Evolutionary conservation across 208 protist genomes (phyloP).

Genomic region (Leptomonas pyrrhocoris): DNA sequence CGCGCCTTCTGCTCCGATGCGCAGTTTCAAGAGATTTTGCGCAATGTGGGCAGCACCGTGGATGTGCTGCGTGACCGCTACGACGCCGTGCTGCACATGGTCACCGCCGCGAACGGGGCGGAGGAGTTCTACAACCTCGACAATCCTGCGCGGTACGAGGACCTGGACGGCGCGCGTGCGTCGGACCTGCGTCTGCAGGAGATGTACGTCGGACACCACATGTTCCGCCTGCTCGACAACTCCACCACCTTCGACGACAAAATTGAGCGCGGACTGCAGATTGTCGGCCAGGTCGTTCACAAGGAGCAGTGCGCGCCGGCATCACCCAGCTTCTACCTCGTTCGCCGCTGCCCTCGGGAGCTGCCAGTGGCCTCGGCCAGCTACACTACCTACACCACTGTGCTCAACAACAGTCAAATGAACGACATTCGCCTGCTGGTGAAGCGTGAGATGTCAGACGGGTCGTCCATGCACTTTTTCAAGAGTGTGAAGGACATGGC

Average conservation of each 20-base stretch:
- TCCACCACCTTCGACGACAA: slow-evolving; percentile 75
- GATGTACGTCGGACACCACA: slow-evolving; percentile 78
- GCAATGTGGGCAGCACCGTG: slow-evolving; percentile 40
- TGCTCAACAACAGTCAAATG: slow-evolving; percentile 60
- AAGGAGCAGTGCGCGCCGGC: slow-evolving; percentile 29
- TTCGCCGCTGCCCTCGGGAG: slow-evolving; percentile 39
- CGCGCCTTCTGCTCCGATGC: slow-evolving; percentile 76
- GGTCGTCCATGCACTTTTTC: slow-evolving; percentile 74
- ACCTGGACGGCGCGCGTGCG: slow-evolving; percentile 67
- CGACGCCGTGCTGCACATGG: slow-evolving; percentile 85
- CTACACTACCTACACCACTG: slow-evolving; percentile 50
- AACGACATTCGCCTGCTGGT: slow-evolving; percentile 69
- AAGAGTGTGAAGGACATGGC: slow-evolving; percentile 41
- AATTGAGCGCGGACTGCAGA: slow-evolving; percentile 69
- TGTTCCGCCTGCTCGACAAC: slow-evolving; percentile 80
- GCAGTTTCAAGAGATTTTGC: slow-evolving; percentile 60
- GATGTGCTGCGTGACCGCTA: slow-evolving; percentile 82
- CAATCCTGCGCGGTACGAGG: slow-evolving; percentile 83
- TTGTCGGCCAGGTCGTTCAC: slow-evolving; percentile 62
- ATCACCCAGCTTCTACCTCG: slow-evolving; percentile 45
- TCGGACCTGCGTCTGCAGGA: slow-evolving; percentile 82
- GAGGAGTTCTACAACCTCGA: slow-evolving; percentile 81
- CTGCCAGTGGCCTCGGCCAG: slow-evolving; percentile 45
- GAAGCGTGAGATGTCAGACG: slow-evolving; percentile 50
- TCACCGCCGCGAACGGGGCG: slow-evolving; percentile 75